Percentiles rank a stretch among this genome's conserved stretches.
phyloP scores from a whole-genome alignment of 2,329 filamentous ascomycete species.

The Trichoderma simmonsii region DNA sequence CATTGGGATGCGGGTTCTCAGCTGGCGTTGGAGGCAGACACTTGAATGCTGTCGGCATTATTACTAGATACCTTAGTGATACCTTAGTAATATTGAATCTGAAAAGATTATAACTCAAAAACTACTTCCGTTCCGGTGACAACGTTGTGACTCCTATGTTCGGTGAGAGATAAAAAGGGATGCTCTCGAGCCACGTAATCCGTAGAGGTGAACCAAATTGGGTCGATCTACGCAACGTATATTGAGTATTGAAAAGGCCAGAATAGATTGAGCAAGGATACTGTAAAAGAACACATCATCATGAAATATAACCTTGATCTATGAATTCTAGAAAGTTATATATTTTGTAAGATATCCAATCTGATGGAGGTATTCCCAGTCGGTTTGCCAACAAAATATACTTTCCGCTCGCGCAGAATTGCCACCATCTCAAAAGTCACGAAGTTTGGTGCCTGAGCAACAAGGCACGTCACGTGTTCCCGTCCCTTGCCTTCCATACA shows the following conservation, averaged over 20 bases:
- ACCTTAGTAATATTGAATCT: background rate
- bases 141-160: background rate
- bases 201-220: background rate
- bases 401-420: background rate
- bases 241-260: background rate
- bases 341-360: background rate
- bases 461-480: conserved; percentile 16
- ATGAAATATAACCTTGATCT: background rate
- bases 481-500: conserved; percentile 4
- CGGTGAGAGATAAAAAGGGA: background rate
- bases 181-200: background rate
- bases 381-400: background rate
- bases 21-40: conserved; percentile 18
- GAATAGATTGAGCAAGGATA: background rate
- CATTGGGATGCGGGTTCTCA: conserved; percentile 23
- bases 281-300: background rate
- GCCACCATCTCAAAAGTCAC: background rate
- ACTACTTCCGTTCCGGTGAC: background rate
- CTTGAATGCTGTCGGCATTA: background rate
- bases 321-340: background rate
- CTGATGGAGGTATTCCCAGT: background rate
- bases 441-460: conserved; percentile 13
- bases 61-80: conserved; percentile 8
- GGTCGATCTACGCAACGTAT: background rate
- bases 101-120: background rate